These are phyloP conservation scores for Triticum monococcum DNA, from an alignment of 176 grass and related monocot species.

Conservation along the genomic window DNA sequence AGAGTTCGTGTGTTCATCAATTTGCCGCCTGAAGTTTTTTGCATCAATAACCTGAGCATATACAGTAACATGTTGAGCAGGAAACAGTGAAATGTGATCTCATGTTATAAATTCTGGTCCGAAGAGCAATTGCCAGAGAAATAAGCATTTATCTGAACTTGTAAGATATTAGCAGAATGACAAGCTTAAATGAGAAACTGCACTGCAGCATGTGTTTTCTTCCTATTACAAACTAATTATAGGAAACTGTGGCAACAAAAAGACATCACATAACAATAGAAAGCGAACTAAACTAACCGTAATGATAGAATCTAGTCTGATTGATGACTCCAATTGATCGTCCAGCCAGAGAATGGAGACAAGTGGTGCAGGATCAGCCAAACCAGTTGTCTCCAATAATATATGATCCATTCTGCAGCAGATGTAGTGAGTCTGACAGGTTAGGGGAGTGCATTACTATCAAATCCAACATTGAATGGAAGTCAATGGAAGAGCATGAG, in stretches of 20 bases:
- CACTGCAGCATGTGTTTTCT: constrained; percentile 14
- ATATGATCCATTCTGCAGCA: constrained; percentile 90
- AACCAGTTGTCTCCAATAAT: constrained; percentile 95
- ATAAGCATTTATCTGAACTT: not conserved
- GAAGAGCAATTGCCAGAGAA: constrained; percentile 3
- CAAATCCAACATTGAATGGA: constrained; percentile 6
- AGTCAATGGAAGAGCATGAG: not conserved
- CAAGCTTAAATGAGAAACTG: not conserved
- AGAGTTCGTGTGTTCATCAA: constrained; percentile 65
- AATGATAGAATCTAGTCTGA: constrained; percentile 90
- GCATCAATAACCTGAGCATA: constrained; percentile 77
- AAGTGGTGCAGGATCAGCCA: constrained; percentile 92
- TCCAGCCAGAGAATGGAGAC: constrained; percentile 93
- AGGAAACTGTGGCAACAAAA: not conserved
- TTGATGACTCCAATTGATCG: constrained; percentile 84
- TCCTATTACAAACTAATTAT: not conserved
- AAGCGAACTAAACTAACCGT: constrained; percentile 73
- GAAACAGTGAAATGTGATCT: not conserved
- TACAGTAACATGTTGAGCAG: constrained; percentile 5
- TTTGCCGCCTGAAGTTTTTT: constrained; percentile 89
- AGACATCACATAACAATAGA: not conserved
- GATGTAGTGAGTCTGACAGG: constrained; percentile 11
- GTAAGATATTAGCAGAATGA: not conserved
- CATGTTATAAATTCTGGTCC: not conserved
- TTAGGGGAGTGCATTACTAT: constrained; percentile 26